These are phyloP conservation scores for Leccinum pallidistipes DNA, from an alignment of 1,284 basidiomycete species.

Conservation along the genomic window DNA sequence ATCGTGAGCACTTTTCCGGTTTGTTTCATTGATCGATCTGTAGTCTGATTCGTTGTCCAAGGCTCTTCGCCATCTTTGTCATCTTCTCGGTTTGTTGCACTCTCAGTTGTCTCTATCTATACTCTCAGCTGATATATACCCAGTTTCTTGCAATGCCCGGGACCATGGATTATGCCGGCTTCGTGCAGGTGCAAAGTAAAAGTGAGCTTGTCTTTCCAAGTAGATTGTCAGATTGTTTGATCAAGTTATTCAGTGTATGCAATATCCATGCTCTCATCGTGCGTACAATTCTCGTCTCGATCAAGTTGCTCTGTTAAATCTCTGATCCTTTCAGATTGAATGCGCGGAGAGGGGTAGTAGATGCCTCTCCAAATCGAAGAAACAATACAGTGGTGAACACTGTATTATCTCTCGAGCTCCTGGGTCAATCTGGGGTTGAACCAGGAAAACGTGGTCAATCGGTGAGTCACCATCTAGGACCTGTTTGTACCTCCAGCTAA, in stretches of 20 bases:
- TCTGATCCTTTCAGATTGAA: conserved; percentile 7
- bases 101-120: not conserved
- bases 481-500: not conserved
- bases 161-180: not conserved
- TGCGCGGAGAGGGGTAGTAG: not conserved
- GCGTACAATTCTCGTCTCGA: not conserved
- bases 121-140: not conserved
- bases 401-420: not conserved
- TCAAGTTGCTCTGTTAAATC: not conserved
- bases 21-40: not conserved
- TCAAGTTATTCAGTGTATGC: not conserved
- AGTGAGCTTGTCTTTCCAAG: not conserved
- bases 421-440: not conserved
- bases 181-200: not conserved
- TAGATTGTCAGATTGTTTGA: not conserved
- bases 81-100: not conserved
- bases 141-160: not conserved
- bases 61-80: not conserved
- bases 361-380: not conserved
- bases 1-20: conserved; percentile 1
- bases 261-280: conserved; percentile 15
- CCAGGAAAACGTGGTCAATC: not conserved
- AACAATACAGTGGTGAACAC: not conserved
- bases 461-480: not conserved
- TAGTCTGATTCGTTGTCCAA: not conserved